Base-by-base conservation (phyloP, 768 basidiomycete species). In the Lentinula boryana region DNA sequence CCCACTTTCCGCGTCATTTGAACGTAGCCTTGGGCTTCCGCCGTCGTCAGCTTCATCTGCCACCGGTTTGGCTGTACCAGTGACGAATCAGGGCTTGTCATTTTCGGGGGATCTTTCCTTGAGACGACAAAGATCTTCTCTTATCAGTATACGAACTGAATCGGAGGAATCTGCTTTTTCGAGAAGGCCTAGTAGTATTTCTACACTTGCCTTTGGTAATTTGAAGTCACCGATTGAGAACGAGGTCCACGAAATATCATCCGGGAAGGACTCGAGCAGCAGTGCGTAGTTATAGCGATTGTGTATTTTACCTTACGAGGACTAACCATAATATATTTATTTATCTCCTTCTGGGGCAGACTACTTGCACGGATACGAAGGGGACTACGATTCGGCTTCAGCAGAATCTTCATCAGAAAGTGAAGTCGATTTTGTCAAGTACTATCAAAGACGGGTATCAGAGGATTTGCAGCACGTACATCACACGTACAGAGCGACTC, bases 231-330 rank as follows among this genome's bases (percentile, higher is more conserved):
- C 1, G 16, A 44, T 12, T 16, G 18, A 23, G 40, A 56, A 43
- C 27, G 33, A 51, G 50, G 32, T 6, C 18, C 12, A 27, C 27
- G 36, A 40, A n/a, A 38, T 15, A 38, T 15, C 7, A 38, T 60
- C 59, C 15, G 49, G 53, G 35, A 51, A 60, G 36, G 44, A 60
- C 27, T 43, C 55, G n/a, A 58, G 46, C 57, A 48, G 57, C 57
- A 41, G 55, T 56, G 38, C 55, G 55, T 56, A 56, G 55, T 56
- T 54, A 38, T 16, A 36, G 53, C 21, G 18, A 9, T 15, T 56
- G 23, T 43, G 15, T 27, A n/a, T n/a, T 56, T 56, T 55, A 55
- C 53, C 9, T 12, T 55, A 36, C 35, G 32, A 6, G 36, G 53
- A 55, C 53, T 56, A 23, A 56, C 31, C 10, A 21, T 40, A 40